Percentiles rank a stretch among this genome's conserved stretches.
Evolutionary conservation across 192 early-diverging fungal genomes (phyloP).

Genomic region (Coemansia sp.): DNA sequence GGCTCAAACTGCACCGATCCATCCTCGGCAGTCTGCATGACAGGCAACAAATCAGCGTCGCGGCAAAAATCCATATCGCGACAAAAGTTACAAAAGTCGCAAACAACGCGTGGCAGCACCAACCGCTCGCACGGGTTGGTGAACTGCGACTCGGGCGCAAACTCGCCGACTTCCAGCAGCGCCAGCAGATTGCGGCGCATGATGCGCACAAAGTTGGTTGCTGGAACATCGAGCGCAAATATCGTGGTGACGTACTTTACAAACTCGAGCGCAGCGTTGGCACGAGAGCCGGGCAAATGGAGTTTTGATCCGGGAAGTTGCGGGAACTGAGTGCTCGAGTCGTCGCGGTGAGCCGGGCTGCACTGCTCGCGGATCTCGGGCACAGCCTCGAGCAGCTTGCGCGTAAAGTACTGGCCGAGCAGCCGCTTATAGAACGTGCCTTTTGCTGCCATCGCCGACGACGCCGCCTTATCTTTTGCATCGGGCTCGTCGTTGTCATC

Average conservation of each 20-base stretch:
- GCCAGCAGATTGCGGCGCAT: constrained; percentile 78
- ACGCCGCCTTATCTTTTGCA: background rate
- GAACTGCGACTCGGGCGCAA: constrained; percentile 75
- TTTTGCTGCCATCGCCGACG: constrained; percentile 11
- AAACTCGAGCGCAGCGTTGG: constrained; percentile 81
- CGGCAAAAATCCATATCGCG: constrained; percentile 91
- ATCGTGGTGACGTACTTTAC: constrained; percentile 76
- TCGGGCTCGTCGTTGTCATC: constrained; percentile 1
- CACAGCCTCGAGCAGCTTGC: constrained; percentile 64
- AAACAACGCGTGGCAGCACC: constrained; percentile 77
- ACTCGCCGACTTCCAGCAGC: constrained; percentile 78
- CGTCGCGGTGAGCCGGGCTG: constrained; percentile 17
- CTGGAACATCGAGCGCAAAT: constrained; percentile 68
- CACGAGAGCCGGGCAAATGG: constrained; percentile 4
- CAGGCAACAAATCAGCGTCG: constrained; percentile 67
- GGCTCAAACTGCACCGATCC: constrained; percentile 8
- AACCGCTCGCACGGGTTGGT: constrained; percentile 81
- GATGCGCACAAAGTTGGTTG: constrained; percentile 77
- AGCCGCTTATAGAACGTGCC: constrained; percentile 53
- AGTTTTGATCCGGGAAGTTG: constrained; percentile 62
- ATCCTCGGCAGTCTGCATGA: constrained; percentile 26
- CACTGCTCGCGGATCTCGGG: constrained; percentile 60
- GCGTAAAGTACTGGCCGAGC: constrained; percentile 61
- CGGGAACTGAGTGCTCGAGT: constrained; percentile 59
- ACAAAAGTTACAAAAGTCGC: constrained; percentile 81